phyloP scores from a whole-genome alignment of 2,329 filamentous ascomycete genomes.

The Aspergillus cejpii region DNA sequence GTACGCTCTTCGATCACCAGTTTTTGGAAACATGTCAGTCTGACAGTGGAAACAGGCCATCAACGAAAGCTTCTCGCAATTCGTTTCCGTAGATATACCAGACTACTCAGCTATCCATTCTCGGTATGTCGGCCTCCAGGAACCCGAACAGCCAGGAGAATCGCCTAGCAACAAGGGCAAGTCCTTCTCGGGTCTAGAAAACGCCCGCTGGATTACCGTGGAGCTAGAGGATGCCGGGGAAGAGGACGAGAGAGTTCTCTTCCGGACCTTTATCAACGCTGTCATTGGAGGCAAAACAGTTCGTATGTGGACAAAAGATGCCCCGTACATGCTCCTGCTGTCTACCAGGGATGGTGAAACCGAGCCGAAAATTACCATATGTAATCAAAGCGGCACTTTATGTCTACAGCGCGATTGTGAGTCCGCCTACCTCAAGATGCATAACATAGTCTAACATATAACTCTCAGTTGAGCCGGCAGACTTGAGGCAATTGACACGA shows the following conservation, averaged over 20 bases:
- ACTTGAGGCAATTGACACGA: slow-evolving; percentile 18
- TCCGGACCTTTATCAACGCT: slow-evolving; percentile 29
- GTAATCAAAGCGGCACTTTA: slow-evolving; percentile 29
- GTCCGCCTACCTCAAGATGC: slow-evolving; percentile 1
- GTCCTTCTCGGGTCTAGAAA: slow-evolving; percentile 16
- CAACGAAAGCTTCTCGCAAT: slow-evolving; percentile 25
- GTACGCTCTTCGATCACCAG: slow-evolving; percentile 7
- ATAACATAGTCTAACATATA: background rate
- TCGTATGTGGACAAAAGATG: slow-evolving; percentile 27
- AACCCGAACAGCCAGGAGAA: slow-evolving; percentile 27
- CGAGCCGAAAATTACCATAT: slow-evolving; percentile 28
- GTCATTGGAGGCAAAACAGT: slow-evolving; percentile 27
- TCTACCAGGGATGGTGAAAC: slow-evolving; percentile 27
- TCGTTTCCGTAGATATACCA: slow-evolving; percentile 22
- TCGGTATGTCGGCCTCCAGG: slow-evolving; percentile 27
- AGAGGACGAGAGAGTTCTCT: slow-evolving; percentile 27
- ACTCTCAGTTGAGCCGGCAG: slow-evolving; percentile 17
- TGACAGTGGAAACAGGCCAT: slow-evolving; percentile 17
- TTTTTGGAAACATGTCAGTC: background rate
- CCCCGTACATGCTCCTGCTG: slow-evolving; percentile 30
- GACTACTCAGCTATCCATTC: slow-evolving; percentile 17
- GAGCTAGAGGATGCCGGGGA: slow-evolving; percentile 28
- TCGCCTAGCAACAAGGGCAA: slow-evolving; percentile 10
- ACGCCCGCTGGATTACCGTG: slow-evolving; percentile 26
- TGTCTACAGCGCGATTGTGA: slow-evolving; percentile 27